Conservation (phyloP, 495 filamentous ascomycete species). For the Penicillium macrosclerotiorum region DNA sequence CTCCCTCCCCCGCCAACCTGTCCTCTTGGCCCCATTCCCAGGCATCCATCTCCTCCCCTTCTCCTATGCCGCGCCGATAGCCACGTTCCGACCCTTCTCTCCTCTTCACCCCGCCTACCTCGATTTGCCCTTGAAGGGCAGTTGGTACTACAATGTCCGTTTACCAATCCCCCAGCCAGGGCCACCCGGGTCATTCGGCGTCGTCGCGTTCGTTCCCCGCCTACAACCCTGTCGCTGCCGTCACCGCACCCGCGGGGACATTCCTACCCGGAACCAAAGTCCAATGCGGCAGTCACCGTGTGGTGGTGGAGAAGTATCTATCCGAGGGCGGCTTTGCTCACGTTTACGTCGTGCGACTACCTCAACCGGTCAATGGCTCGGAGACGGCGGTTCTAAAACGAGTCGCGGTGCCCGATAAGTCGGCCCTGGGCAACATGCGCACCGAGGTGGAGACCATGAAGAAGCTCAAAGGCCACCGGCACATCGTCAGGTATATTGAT, state of each 20-base stretch:
- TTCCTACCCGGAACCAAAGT: conserved; percentile 94
- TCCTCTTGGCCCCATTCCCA: conserved; percentile 26
- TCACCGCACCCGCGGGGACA: conserved; percentile 74
- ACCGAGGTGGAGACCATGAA: conserved; percentile 99
- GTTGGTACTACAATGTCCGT: conserved; percentile 34
- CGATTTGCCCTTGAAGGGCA: conserved; percentile 28
- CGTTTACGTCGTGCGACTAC: conserved; percentile 91
- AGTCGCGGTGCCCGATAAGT: conserved; percentile 96
- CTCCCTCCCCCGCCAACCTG: conserved; percentile 24
- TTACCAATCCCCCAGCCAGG: conserved; percentile 24
- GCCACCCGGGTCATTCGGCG: conserved; percentile 33
- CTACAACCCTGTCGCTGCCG: conserved; percentile 39
- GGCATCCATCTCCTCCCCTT: conserved; percentile 16
- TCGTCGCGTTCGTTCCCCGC: conserved; percentile 32
- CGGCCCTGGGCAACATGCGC: conserved; percentile 89
- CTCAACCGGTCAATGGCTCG: conserved; percentile 71
- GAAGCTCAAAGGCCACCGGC: conserved; percentile 90
- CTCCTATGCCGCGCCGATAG: conserved; percentile 31
- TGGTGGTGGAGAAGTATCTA: conserved; percentile 96
- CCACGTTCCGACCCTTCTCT: conserved; percentile 1
- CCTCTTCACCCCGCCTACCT: not conserved
- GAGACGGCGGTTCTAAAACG: conserved; percentile 90
- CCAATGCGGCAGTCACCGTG: conserved; percentile 87
- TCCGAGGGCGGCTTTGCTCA: conserved; percentile 98
- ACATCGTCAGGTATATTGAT: conserved; percentile 97